Evolutionary conservation across 106 monocot genomes (phyloP).

Genomic region (Dioscorea dumetorum): DNA sequence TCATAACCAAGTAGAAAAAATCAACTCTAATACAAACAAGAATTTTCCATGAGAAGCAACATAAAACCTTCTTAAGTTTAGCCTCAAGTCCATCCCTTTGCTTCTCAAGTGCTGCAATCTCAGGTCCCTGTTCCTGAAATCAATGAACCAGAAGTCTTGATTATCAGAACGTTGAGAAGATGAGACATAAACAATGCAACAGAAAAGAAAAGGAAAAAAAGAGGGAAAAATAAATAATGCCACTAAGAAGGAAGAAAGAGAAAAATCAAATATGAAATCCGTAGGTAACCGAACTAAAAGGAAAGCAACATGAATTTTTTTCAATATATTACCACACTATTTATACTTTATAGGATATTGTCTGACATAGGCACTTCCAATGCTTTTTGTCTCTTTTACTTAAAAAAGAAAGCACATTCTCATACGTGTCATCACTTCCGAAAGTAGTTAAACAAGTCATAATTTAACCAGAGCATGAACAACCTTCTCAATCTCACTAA

Average conservation of each 20-base stretch:
- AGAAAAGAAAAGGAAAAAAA: no score
- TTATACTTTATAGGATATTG: no score
- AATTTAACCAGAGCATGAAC: background rate
- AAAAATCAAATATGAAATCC: no score
- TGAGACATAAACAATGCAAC: background rate
- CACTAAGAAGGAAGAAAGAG: no score
- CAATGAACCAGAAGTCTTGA: background rate
- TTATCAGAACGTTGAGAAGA: background rate
- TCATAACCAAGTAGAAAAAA: no score
- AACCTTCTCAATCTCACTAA: constrained; percentile 71
- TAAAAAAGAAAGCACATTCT: no score
- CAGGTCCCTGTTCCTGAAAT: constrained; percentile 60
- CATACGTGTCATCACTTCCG: background rate
- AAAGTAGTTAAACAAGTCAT: constrained; percentile 1
- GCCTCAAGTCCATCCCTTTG: constrained; percentile 66
- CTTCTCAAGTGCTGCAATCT: constrained; percentile 60
- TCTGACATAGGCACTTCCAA: no score
- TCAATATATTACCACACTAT: no score
- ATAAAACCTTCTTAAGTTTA: constrained; percentile 70
- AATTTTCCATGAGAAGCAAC: background rate
- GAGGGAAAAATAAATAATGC: no score
- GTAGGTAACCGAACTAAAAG: no score
- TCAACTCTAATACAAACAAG: background rate
- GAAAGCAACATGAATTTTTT: no score
- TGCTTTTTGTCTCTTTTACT: no score